Evolutionary conservation across 1,284 basidiomycete species (phyloP).

Genomic region (Inonotus obliquus): DNA sequence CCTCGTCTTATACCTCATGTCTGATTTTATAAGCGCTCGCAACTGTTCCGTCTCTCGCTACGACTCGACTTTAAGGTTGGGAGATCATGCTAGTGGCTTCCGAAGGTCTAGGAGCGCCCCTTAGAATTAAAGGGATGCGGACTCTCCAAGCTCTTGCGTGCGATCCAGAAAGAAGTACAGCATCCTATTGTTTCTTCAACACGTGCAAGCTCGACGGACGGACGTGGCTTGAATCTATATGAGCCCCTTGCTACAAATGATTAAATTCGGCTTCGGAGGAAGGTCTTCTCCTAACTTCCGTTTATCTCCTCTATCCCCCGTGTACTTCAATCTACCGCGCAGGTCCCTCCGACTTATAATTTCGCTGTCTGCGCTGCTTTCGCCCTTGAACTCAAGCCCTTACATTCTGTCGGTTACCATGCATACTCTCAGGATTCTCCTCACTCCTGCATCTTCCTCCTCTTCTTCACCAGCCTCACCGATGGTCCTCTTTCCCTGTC

Average conservation of each 20-base stretch:
- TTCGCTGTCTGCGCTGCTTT: background rate
- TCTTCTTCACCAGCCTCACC: background rate
- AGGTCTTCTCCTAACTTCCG: background rate
- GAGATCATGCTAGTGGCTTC: background rate
- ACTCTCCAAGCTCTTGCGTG: background rate
- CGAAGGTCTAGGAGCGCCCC: background rate
- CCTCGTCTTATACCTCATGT: background rate
- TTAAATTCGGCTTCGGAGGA: background rate
- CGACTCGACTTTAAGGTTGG: background rate
- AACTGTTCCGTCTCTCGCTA: background rate
- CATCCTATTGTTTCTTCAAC: background rate
- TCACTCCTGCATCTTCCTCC: background rate
- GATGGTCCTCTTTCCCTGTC: background rate
- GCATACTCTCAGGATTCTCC: background rate
- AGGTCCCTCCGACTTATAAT: background rate
- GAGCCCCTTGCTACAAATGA: conserved; percentile 1
- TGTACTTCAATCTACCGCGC: background rate
- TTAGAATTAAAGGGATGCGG: background rate
- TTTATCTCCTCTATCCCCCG: background rate
- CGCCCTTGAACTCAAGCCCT: background rate
- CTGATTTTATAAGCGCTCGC: background rate
- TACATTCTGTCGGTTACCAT: background rate
- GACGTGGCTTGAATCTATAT: background rate
- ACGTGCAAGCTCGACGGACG: background rate
- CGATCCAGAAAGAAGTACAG: background rate